Evolutionary conservation across 441 rosid genomes (phyloP), one percentile per base, ranked within the genome.

Genomic region (Adansonia grandidieri): DNA sequence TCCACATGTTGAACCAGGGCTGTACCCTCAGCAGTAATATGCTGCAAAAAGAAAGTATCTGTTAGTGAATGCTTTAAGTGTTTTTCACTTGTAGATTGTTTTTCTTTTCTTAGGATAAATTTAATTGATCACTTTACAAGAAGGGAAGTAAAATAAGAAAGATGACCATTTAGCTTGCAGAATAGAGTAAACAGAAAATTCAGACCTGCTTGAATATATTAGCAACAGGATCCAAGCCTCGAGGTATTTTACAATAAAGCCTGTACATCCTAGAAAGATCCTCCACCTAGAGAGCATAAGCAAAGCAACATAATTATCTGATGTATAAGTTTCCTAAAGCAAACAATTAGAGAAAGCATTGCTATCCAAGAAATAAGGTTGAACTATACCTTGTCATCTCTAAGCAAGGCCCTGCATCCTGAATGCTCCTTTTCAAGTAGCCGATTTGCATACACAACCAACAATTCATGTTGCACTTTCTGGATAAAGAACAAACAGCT

Each of bases 251-350:
- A 71, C 89, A 89, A 75, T 89, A 96, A 75, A 94, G 99, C 88
- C 98, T 88, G 83, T 90, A 96, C 96, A 96, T 93, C 85, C 98
- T 88, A 72, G 98, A 94, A 74, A 94, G 96, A 84, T 96, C 98
- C 60, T 92, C 98, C 77, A 91, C 92, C 99, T 96, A 76, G 48
- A 79, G 13, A 54, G 64, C 4, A 78, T 14, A 74, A 69, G 71
- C 28, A 81, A 69, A 24, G 68, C 6, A 9, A 37, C 42, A 73
- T 51, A 37, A 58, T 28, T 14, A 45, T 61, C 48, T 19, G 19
- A 1, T 13, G 56, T 17, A 20, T 15, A 65, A 24, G 53, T 74
- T 78, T 78, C 66, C 75, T 7, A 78, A 11, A 69, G n/a, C n/a
- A 73, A 40, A 58, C 67, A 20, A 45, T 42, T 22, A 61, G 37